Percentiles rank a stretch among this genome's conserved stretches.
Conservation (phyloP, 23 red algal genomes). For the Chondrus crispus region DNA sequence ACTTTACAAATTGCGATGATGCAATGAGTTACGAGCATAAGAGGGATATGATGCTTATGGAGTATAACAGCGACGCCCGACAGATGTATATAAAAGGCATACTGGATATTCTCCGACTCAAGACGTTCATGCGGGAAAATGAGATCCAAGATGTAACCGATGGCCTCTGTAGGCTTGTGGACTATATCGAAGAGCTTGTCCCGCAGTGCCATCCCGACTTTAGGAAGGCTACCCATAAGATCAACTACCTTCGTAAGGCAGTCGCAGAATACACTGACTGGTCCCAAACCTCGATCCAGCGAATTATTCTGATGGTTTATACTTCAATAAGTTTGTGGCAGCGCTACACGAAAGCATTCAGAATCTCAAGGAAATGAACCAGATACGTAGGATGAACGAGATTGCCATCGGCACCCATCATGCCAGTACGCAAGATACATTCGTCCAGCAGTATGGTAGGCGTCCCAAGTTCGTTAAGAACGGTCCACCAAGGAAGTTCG, state of each 20-base stretch:
- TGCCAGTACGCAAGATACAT: background rate
- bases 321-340: background rate
- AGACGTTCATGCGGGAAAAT: background rate
- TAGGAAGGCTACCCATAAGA: background rate
- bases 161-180: background rate
- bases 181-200: background rate
- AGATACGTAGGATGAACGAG: background rate
- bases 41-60: background rate
- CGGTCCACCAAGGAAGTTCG: no score
- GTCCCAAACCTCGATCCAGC: background rate
- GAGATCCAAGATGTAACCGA: background rate
- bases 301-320: background rate
- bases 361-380: background rate
- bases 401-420: background rate
- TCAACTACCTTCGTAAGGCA: background rate
- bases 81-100: background rate
- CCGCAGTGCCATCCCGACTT: conserved; percentile 10
- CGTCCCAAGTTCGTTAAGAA: conserved; percentile 18
- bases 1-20: background rate
- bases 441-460: conserved; percentile 45
- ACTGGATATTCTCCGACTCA: background rate
- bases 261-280: background rate
- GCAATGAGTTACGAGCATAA: background rate
- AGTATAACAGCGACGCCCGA: background rate
- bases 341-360: background rate